Conservation (phyloP, 1,284 basidiomycete species). For the Inonotus hispidus region DNA sequence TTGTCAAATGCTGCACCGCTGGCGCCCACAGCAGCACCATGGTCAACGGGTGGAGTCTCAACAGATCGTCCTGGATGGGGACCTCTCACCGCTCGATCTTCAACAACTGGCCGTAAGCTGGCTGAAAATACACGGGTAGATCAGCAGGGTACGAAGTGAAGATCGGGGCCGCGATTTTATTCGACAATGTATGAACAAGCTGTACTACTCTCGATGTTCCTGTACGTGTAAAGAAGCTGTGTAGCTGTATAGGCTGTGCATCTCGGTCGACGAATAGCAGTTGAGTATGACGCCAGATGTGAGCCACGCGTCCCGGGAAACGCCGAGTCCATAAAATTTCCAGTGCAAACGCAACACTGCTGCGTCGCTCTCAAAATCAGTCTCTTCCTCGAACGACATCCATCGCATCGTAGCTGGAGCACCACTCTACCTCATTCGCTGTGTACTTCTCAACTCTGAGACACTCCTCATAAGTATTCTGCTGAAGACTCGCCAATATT, state of each 20-base stretch:
- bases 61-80: background rate
- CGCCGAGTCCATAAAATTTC: slow-evolving; percentile 12
- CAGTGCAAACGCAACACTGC: background rate
- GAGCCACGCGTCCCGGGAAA: background rate
- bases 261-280: background rate
- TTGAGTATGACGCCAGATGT: background rate
- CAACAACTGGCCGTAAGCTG: too few species aligned
- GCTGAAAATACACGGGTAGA: too few species aligned
- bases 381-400: slow-evolving; percentile 7
- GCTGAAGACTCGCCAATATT: slow-evolving; percentile 44
- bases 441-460: background rate
- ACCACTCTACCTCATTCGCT: background rate
- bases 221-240: background rate
- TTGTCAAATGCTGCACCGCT: background rate
- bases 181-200: too few species aligned
- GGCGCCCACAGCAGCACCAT: background rate
- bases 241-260: background rate
- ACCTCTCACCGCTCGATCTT: background rate
- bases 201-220: too few species aligned
- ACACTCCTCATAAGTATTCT: background rate
- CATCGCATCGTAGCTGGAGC: background rate
- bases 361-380: background rate
- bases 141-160: too few species aligned
- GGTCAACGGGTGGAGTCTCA: background rate
- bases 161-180: too few species aligned